Percentiles rank a stretch among this genome's conserved stretches.
Evolutionary conservation across 345 rosid species (phyloP).

Genomic region (Gossypium stocksii): DNA sequence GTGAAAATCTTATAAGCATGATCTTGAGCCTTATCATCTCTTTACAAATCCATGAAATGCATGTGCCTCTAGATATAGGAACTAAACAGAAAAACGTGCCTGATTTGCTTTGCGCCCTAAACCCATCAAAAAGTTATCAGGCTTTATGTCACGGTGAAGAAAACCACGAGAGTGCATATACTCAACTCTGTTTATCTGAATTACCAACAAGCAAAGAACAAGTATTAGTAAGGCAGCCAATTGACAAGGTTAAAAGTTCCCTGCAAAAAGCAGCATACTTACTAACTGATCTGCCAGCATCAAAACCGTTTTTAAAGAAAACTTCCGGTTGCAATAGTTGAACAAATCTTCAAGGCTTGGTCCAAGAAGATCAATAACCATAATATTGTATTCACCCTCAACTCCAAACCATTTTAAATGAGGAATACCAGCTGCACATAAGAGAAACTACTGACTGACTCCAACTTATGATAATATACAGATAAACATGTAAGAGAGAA

Average conservation of each 20-base stretch:
- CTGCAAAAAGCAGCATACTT: conserved; percentile 24
- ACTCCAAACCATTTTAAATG: conserved; percentile 81
- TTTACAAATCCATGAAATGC: not conserved
- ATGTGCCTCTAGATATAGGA: not conserved
- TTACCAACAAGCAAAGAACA: not conserved
- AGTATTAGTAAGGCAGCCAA: not conserved
- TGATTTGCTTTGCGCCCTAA: conserved; percentile 94
- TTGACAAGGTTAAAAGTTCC: not conserved
- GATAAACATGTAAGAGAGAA: not conserved
- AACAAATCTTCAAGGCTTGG: conserved; percentile 78
- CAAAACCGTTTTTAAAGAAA: conserved; percentile 62
- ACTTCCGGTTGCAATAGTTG: conserved; percentile 70
- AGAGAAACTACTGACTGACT: not conserved
- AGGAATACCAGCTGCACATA: conserved; percentile 58
- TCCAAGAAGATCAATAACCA: conserved; percentile 82
- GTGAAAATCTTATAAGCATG: not conserved
- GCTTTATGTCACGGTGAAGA: conserved; percentile 93
- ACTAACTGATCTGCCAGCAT: conserved; percentile 82
- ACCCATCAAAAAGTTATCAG: conserved; percentile 91
- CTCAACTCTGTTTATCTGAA: conserved; percentile 81
- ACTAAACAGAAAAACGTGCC: conserved; percentile 28
- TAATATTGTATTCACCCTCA: conserved; percentile 59
- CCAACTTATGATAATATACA: not conserved
- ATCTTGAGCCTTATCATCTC: not conserved
- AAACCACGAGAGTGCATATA: conserved; percentile 86